Conservation (phyloP, 1,284 basidiomycete genomes). For the Meripilus lineatus region DNA sequence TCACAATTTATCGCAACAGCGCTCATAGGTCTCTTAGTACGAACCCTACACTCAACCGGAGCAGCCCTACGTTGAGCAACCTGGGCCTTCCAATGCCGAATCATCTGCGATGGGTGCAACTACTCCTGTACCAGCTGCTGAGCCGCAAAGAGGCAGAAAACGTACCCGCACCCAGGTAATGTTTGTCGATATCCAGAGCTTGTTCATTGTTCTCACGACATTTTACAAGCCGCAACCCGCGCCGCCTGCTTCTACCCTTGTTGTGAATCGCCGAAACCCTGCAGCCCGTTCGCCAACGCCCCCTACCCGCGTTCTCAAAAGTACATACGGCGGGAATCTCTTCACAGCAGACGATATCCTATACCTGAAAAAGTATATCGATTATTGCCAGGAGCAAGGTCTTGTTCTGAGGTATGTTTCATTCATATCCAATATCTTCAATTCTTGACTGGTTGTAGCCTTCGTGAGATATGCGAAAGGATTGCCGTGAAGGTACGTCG, state of each 20-base stretch:
- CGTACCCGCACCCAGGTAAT: constrained; percentile 53
- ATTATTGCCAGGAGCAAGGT: constrained; percentile 80
- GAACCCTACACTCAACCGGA: constrained; percentile 39
- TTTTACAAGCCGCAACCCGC: constrained; percentile 52
- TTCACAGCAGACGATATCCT: constrained; percentile 76
- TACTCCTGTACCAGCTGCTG: constrained; percentile 17
- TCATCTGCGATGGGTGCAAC: constrained; percentile 23
- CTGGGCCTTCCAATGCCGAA: constrained; percentile 38
- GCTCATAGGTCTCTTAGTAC: constrained; percentile 26
- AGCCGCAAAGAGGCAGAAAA: constrained; percentile 53
- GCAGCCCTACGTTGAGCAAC: constrained; percentile 42
- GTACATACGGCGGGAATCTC: constrained; percentile 78
- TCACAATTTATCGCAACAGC: constrained; percentile 1
- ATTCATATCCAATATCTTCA: not conserved
- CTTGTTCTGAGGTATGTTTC: constrained; percentile 66
- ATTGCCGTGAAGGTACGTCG: constrained; percentile 66
- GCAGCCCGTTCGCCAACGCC: constrained; percentile 76
- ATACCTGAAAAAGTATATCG: constrained; percentile 79
- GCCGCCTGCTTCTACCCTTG: constrained; percentile 56
- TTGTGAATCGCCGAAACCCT: constrained; percentile 56
- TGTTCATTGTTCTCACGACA: not conserved
- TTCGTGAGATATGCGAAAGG: constrained; percentile 79
- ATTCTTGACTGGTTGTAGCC: constrained; percentile 31
- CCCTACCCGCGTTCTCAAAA: constrained; percentile 75
- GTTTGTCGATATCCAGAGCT: no score